Percentiles rank a stretch among this genome's conserved stretches.
Evolutionary conservation across 345 rosid species (phyloP).

Genomic region (Arabis alpina): DNA sequence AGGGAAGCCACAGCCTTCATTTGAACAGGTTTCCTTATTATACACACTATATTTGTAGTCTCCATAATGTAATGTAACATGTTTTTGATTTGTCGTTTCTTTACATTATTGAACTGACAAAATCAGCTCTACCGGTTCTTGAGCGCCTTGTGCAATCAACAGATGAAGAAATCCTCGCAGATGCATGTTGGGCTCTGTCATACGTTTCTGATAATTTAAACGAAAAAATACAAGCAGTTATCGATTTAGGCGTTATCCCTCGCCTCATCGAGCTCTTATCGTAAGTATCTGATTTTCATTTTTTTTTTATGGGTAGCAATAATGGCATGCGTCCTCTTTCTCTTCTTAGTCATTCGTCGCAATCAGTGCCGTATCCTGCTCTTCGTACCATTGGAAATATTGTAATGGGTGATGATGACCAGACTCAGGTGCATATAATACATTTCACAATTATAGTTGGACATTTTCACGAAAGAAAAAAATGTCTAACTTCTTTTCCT

Average conservation of each 20-base stretch:
- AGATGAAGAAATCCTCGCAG: conserved; percentile 84
- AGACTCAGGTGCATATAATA: conserved; percentile 67
- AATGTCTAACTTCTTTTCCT: conserved; percentile 4
- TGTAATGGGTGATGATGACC: conserved; percentile 79
- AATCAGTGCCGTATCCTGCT: conserved; percentile 79
- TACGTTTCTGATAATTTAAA: conserved; percentile 71
- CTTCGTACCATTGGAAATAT: conserved; percentile 88
- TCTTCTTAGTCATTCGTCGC: conserved; percentile 62
- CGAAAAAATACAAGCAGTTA: conserved; percentile 77
- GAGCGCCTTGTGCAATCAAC: conserved; percentile 65
- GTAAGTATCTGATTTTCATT: conserved; percentile 58
- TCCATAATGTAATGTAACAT: conserved; percentile 8
- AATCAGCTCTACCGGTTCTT: conserved; percentile 76
- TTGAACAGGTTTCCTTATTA: conserved; percentile 62
- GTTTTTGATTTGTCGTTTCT: conserved; percentile 27
- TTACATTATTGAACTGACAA: conserved; percentile 52
- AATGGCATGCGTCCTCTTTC: too few species aligned
- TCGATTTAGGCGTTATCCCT: conserved; percentile 69
- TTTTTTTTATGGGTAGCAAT: too few species aligned
- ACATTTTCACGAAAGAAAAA: conserved; percentile 12
- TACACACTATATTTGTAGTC: conserved; percentile 1
- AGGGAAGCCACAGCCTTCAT: conserved; percentile 78
- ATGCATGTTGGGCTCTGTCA: conserved; percentile 88
- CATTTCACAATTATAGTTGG: neutral
- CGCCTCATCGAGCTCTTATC: conserved; percentile 68